phyloP scores from a whole-genome alignment of 83 land plant genomes.

The Thuja plicata region DNA sequence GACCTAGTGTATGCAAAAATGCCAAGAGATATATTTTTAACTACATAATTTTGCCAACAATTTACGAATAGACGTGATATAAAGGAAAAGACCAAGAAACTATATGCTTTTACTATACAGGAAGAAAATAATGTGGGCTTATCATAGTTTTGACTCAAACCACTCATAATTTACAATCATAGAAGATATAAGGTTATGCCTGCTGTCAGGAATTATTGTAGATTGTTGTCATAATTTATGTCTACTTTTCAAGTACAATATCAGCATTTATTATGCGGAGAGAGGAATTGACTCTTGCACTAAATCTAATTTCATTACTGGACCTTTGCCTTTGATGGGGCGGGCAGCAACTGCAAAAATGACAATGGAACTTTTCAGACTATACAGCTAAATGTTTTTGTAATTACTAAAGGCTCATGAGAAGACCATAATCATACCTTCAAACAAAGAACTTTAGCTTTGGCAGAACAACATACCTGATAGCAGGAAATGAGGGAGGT shows the following conservation, averaged over 20 bases:
- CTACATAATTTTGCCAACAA: not conserved
- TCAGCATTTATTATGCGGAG: not conserved
- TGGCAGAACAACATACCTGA: slow-evolving; percentile 54
- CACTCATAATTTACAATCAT: not conserved
- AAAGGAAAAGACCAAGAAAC: not conserved
- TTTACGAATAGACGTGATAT: not conserved
- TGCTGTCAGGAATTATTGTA: not conserved
- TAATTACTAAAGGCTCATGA: not conserved
- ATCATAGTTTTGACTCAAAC: not conserved
- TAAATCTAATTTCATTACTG: slow-evolving; percentile 20
- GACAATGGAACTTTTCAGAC: not conserved
- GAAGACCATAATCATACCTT: not conserved
- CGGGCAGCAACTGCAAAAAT: slow-evolving; percentile 50
- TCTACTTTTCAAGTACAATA: not conserved
- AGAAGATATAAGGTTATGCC: not conserved
- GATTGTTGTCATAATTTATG: not conserved
- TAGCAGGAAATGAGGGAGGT: slow-evolving; percentile 88
- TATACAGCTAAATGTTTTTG: not conserved
- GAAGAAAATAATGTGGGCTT: not conserved
- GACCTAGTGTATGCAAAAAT: no score
- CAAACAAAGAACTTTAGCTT: not conserved
- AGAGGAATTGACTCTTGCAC: not conserved
- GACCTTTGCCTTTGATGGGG: slow-evolving; percentile 44
- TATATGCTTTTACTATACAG: not conserved
- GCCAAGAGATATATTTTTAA: not conserved